Evolutionary conservation across 345 rosid genomes (phyloP).

Genomic region (Balakata baccata): DNA sequence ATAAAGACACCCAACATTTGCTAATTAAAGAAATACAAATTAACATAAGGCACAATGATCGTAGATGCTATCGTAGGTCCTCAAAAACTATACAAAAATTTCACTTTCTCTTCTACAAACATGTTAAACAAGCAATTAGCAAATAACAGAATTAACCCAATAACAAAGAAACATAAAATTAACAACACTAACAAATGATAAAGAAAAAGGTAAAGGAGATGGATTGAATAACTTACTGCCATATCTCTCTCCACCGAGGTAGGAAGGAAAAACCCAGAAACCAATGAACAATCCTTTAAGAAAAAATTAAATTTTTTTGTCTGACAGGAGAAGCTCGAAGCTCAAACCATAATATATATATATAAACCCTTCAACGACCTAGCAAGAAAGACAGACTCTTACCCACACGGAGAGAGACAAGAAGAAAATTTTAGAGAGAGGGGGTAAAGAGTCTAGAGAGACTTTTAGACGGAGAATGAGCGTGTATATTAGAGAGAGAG

Average conservation of each 20-base stretch:
- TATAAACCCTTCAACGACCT: slow-evolving; percentile 9
- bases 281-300: background rate
- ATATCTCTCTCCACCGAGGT: slow-evolving; percentile 31
- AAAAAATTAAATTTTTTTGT: background rate
- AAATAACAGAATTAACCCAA: background rate
- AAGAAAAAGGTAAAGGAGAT: background rate
- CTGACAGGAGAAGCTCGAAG: slow-evolving; percentile 10
- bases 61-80: background rate
- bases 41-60: background rate
- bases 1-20: slow-evolving; percentile 13
- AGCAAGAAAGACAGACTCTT: slow-evolving; percentile 13
- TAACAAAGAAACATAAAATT: background rate
- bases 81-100: background rate
- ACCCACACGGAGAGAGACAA: slow-evolving; percentile 6
- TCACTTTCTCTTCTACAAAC: too few relatives aligned
- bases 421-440: background rate
- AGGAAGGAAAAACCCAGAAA: slow-evolving; percentile 11
- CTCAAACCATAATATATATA: background rate
- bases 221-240: slow-evolving; percentile 53
- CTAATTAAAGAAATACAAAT: slow-evolving; percentile 17
- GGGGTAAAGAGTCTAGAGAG: background rate
- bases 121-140: background rate
- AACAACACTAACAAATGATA: background rate
- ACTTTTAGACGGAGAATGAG: background rate
- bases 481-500: slow-evolving; percentile 15